Evolutionary conservation across 345 rosid species (phyloP).

Genomic region (Gossypium mustelinum): DNA sequence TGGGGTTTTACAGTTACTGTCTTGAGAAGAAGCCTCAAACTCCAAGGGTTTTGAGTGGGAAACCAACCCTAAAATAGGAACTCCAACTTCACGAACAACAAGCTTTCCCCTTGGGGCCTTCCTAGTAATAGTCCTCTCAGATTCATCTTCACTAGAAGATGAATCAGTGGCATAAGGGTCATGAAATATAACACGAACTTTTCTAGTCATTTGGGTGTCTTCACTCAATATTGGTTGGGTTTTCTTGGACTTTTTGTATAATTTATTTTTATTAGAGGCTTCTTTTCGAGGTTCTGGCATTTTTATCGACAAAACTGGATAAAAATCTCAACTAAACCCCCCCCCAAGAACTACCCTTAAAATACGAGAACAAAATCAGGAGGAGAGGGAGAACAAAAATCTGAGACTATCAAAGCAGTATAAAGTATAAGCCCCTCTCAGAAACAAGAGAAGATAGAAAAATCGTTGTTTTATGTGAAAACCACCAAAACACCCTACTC

Average conservation of each 20-base stretch:
- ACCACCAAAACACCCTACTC: slow-evolving; percentile 64
- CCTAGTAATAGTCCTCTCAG: slow-evolving; percentile 1
- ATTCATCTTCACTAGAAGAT: slow-evolving; percentile 78
- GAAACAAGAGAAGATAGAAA: slow-evolving; percentile 59
- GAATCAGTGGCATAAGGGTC: slow-evolving; percentile 96
- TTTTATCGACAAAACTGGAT: slow-evolving; percentile 19
- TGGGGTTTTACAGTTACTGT: slow-evolving; percentile 48
- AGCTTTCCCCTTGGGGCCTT: slow-evolving; percentile 37
- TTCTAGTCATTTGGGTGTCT: slow-evolving; percentile 36
- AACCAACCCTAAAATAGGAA: slow-evolving; percentile 30
- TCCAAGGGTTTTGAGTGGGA: slow-evolving; percentile 15
- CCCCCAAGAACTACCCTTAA: slow-evolving; percentile 22
- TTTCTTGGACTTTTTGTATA: slow-evolving; percentile 26
- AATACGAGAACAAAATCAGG: background rate
- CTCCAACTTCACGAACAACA: slow-evolving; percentile 50
- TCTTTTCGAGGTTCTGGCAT: slow-evolving; percentile 41
- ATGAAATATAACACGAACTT: slow-evolving; percentile 55
- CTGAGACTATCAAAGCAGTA: slow-evolving; percentile 15
- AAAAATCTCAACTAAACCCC: slow-evolving; percentile 34
- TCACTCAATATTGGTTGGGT: slow-evolving; percentile 15
- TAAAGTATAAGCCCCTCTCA: slow-evolving; percentile 68
- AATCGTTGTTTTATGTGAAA: slow-evolving; percentile 68
- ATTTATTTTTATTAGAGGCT: slow-evolving; percentile 21
- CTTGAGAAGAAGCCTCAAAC: slow-evolving; percentile 60
- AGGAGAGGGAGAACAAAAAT: slow-evolving; percentile 4